phyloP scores from a whole-genome alignment of 345 rosid genomes.

The Gossypium turneri region DNA sequence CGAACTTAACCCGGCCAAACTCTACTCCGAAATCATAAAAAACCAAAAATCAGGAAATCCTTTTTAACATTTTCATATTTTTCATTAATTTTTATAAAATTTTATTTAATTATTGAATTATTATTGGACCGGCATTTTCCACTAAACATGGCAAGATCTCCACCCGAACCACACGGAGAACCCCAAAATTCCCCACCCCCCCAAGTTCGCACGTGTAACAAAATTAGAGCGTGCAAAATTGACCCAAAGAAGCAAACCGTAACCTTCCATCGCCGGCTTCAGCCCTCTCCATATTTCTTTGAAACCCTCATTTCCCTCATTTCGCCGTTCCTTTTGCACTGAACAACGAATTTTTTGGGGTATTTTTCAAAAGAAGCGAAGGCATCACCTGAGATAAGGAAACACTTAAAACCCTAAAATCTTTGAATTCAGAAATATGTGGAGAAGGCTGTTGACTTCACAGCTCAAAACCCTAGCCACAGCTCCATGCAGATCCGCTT shows the following conservation, averaged over 20 bases:
- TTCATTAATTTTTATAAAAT: no score
- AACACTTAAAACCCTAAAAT: not conserved
- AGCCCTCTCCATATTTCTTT: not conserved
- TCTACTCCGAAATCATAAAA: no score
- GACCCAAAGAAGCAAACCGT: not conserved
- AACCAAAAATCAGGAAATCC: no score
- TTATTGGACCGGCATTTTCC: no score
- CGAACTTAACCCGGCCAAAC: no score
- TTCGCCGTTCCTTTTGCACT: not conserved
- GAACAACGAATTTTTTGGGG: not conserved
- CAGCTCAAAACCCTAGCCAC: slow-evolving; percentile 70
- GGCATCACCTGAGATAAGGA: no score
- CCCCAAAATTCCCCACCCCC: not conserved
- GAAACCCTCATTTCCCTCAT: no score
- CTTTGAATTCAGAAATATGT: slow-evolving; percentile 40
- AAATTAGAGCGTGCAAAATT: not conserved
- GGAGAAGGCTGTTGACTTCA: slow-evolving; percentile 67
- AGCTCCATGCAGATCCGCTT: slow-evolving; percentile 32
- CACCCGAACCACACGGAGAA: not conserved
- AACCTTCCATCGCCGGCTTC: not conserved
- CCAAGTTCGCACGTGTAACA: not conserved
- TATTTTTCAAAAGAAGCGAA: no score
- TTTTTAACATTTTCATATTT: no score
- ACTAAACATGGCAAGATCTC: no score
- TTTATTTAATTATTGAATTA: no score